These are phyloP conservation scores for Neocucurbitaria cava DNA, from an alignment of 2,329 filamentous ascomycete species.

Conservation along the genomic window DNA sequence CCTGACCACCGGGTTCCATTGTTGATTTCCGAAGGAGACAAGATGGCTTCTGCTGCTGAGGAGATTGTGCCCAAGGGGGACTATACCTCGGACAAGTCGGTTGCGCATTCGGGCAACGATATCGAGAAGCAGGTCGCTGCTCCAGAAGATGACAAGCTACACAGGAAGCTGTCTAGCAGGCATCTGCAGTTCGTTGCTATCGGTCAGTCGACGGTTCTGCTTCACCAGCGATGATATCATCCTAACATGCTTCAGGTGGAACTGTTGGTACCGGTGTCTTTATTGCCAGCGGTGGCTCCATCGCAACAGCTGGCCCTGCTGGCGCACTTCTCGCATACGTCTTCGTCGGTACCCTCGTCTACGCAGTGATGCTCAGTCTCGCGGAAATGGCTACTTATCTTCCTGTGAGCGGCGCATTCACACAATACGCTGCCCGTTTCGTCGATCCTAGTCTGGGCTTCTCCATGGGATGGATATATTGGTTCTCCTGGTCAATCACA, in stretches of 20 bases:
- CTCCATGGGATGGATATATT: slow-evolving; percentile 84
- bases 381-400: slow-evolving; percentile 79
- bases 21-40: slow-evolving; percentile 12
- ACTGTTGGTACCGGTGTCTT: slow-evolving; percentile 63
- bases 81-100: slow-evolving; percentile 39
- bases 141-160: slow-evolving; percentile 33
- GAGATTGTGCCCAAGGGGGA: slow-evolving; percentile 38
- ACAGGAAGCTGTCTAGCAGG: slow-evolving; percentile 46
- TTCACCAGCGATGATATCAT: background rate
- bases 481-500: slow-evolving; percentile 78
- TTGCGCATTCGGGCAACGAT: slow-evolving; percentile 38
- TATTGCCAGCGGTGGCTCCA: slow-evolving; percentile 57
- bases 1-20: slow-evolving; percentile 13
- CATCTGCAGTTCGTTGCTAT: slow-evolving; percentile 51
- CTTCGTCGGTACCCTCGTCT: slow-evolving; percentile 72
- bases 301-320: slow-evolving; percentile 57
- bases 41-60: slow-evolving; percentile 33
- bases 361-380: slow-evolving; percentile 71
- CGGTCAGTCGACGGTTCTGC: slow-evolving; percentile 26
- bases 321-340: slow-evolving; percentile 56
- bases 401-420: slow-evolving; percentile 78
- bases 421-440: slow-evolving; percentile 77
- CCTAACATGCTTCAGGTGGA: slow-evolving; percentile 33
- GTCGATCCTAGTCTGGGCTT: slow-evolving; percentile 76
- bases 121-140: slow-evolving; percentile 45